Conservation (phyloP, 306 rosid species). For the Cyamopsis tetragonoloba region DNA sequence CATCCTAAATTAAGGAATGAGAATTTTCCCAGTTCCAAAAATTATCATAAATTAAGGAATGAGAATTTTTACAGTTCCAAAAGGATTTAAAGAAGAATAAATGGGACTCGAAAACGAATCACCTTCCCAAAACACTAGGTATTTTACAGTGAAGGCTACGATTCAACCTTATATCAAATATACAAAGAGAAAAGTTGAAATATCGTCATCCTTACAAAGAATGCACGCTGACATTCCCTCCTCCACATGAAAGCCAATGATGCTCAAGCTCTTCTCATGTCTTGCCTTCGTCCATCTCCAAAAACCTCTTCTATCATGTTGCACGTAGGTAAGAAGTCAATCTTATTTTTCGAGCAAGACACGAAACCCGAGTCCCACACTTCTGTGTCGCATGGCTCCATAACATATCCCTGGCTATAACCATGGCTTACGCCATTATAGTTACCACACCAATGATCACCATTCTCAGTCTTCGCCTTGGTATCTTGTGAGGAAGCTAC, state of each 20-base stretch:
- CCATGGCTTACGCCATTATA: slow-evolving; percentile 41
- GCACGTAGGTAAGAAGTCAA: slow-evolving; percentile 79
- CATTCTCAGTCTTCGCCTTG: slow-evolving; percentile 42
- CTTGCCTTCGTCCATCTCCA: slow-evolving; percentile 60
- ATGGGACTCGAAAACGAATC: slow-evolving; percentile 24
- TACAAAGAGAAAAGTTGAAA: slow-evolving; percentile 40
- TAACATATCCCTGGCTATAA: slow-evolving; percentile 47
- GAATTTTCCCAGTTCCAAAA: slow-evolving; percentile 33
- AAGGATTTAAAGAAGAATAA: slow-evolving; percentile 19
- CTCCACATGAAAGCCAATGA: slow-evolving; percentile 24
- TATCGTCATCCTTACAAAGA: slow-evolving; percentile 21
- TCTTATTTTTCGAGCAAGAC: slow-evolving; percentile 48
- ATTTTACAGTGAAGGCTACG: slow-evolving; percentile 48
- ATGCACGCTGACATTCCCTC: slow-evolving; percentile 30
- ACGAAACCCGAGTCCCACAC: slow-evolving; percentile 71
- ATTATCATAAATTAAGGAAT: slow-evolving; percentile 33
- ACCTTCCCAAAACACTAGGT: slow-evolving; percentile 54
- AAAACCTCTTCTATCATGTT: slow-evolving; percentile 87
- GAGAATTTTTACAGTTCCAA: slow-evolving; percentile 34
- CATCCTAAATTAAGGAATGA: slow-evolving; percentile 31
- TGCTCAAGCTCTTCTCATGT: slow-evolving; percentile 58
- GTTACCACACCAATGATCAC: slow-evolving; percentile 45
- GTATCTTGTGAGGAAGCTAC: slow-evolving; percentile 32
- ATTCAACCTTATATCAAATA: slow-evolving; percentile 37
- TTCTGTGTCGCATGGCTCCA: slow-evolving; percentile 66